Evolutionary conservation across 805 yeast species (phyloP), one percentile per base, ranked within the genome.

Genomic region (Candida maris): DNA sequence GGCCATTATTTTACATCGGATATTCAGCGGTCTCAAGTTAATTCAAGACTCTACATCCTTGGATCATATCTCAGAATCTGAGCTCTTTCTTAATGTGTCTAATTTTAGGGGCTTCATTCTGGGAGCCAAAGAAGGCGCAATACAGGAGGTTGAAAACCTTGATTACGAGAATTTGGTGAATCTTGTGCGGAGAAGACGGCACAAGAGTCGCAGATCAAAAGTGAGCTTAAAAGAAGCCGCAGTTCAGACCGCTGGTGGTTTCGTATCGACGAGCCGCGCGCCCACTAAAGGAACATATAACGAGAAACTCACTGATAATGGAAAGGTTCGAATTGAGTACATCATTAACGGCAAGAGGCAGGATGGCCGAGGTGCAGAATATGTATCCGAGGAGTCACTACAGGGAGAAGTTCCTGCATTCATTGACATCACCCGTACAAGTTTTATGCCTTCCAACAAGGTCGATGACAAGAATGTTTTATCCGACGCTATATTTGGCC

Each of bases 401-500:
- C 21, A 33, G 10, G 38, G 41, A 23, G 61, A 45, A 18, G 51
- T 62, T 22, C 68, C 68, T 4, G 59, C 64, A 7, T 72, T 74
- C 42, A 65, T 68, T 17, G 74, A 65, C 42, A 64, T 59, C 32
- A 66, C 65, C 17, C 65, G 66, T 51, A 44, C 65, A 20, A 54
- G 67, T 55, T 56, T 70, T 54, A 64, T 57, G 36, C 61, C 56
- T 23, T 58, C 65, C 1, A 56, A 60, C 41, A 75, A 72, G 47
- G 61, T 70, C 24, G 74, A 73, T 38, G 77, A 74, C 50, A 75
- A 76, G 43, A 68, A 74, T 35, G 68, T 81, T 43, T 79, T 88
- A 6, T 80, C 89, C 1, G 94, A 84, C 57, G 85, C 89, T 0
- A 65, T 86, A 33, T 86, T 85, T 55, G 95, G 95, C 1, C 64